These are phyloP conservation scores for Mortierella sp. DNA, from an alignment of 371 early-diverging fungal species.

Conservation along the genomic window DNA sequence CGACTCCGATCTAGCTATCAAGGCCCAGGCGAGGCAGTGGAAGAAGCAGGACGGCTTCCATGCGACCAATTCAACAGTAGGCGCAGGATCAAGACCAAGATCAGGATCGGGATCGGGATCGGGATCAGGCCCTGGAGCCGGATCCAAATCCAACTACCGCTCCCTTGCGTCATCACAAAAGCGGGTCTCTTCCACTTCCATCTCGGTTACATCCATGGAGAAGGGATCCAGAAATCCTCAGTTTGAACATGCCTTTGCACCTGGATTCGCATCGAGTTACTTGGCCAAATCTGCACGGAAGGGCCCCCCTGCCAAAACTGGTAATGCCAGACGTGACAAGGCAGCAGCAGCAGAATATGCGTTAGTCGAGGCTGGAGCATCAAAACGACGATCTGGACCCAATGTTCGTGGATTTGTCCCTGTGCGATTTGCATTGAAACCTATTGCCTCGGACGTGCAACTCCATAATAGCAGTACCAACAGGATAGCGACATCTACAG, in stretches of 20 bases:
- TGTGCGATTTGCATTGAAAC: constrained; percentile 57
- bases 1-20: constrained; percentile 5
- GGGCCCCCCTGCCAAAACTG: constrained; percentile 22
- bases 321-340: constrained; percentile 39
- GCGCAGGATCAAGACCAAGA: neutral
- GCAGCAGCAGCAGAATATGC: constrained; percentile 53
- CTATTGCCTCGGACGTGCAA: constrained; percentile 56
- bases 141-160: too few relatives aligned
- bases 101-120: too few relatives aligned
- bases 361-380: constrained; percentile 42
- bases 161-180: constrained; percentile 9
- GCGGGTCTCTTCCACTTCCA: constrained; percentile 28
- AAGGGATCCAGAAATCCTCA: constrained; percentile 50
- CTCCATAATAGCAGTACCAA: too few relatives aligned
- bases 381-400: constrained; percentile 25
- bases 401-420: constrained; percentile 60
- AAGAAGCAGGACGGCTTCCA: neutral
- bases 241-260: constrained; percentile 42
- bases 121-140: too few relatives aligned
- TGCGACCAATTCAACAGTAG: neutral
- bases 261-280: constrained; percentile 35
- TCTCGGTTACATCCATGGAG: constrained; percentile 46
- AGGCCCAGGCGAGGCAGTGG: constrained; percentile 28
- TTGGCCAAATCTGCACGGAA: neutral
- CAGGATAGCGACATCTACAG: constrained; percentile 12